phyloP scores from a whole-genome alignment of 352 stramenopile genomes.

The Phytophthora vignae region DNA sequence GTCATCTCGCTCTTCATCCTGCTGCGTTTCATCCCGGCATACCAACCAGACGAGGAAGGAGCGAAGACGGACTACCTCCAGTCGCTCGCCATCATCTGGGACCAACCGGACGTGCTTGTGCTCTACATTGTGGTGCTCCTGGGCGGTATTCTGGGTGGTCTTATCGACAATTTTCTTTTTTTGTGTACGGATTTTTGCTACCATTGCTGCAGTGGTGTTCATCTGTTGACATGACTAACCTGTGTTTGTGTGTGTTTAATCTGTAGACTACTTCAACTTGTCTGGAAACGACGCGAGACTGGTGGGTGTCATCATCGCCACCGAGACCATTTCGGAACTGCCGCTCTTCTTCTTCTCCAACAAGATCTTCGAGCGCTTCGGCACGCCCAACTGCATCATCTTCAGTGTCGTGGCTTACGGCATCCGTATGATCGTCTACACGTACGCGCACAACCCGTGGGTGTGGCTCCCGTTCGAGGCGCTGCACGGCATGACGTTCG shows the following conservation, averaged over 20 bases:
- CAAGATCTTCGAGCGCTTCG: slow-evolving; percentile 67
- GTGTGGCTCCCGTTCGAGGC: slow-evolving; percentile 65
- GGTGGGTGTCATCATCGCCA: slow-evolving; percentile 72
- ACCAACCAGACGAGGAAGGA: slow-evolving; percentile 41
- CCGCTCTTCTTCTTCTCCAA: slow-evolving; percentile 83
- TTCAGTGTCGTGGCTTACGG: slow-evolving; percentile 63
- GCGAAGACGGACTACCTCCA: slow-evolving; percentile 45
- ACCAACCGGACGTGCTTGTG: slow-evolving; percentile 67
- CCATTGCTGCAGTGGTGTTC: background rate
- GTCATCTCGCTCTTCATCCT: slow-evolving; percentile 68
- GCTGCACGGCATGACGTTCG: slow-evolving; percentile 78
- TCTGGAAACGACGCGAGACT: slow-evolving; percentile 66
- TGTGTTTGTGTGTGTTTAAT: background rate
- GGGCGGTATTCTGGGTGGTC: slow-evolving; percentile 60
- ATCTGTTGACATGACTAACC: background rate
- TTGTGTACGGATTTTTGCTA: slow-evolving; percentile 33
- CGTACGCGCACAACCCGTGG: slow-evolving; percentile 72
- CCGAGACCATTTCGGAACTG: slow-evolving; percentile 76
- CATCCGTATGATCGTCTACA: slow-evolving; percentile 70
- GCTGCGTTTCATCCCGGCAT: slow-evolving; percentile 56
- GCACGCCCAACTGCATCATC: slow-evolving; percentile 60
- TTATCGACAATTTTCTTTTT: slow-evolving; percentile 80
- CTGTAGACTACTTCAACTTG: slow-evolving; percentile 62
- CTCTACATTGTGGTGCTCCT: slow-evolving; percentile 75
- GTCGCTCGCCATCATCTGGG: slow-evolving; percentile 51